A percentile compares a stretch with the other conserved stretches of the same genome.
Conservation (phyloP, 1,284 basidiomycete genomes). For the Cutaneotrichosporon cutaneum region DNA sequence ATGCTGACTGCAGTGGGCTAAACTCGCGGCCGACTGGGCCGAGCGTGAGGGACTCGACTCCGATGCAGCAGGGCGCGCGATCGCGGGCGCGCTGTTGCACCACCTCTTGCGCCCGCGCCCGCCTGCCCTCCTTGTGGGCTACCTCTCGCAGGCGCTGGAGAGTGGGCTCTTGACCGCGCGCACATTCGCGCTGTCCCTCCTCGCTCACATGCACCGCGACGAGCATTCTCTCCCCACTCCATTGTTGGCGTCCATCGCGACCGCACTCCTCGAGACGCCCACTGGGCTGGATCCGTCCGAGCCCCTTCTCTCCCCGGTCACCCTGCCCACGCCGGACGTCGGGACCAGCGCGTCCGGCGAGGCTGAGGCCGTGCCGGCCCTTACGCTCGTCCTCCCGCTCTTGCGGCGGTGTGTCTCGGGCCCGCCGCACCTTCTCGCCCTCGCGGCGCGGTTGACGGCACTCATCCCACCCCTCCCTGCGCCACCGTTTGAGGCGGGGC, state of each 20-base stretch:
- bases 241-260: constrained; percentile 27
- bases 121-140: constrained; percentile 34
- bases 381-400: constrained; percentile 40
- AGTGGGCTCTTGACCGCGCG: constrained; percentile 26
- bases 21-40: constrained; percentile 12
- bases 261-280: constrained; percentile 24
- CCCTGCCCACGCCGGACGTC: constrained; percentile 27
- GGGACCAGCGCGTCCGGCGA: constrained; percentile 27
- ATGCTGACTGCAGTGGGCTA: constrained; percentile 18
- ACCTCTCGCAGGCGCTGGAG: constrained; percentile 35
- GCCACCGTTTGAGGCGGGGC: constrained; percentile 44
- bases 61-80: constrained; percentile 14
- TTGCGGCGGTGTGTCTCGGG: constrained; percentile 30
- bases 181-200: constrained; percentile 29
- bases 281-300: constrained; percentile 28
- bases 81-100: constrained; percentile 35
- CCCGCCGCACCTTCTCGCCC: constrained; percentile 21
- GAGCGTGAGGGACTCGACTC: constrained; percentile 7
- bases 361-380: constrained; percentile 24
- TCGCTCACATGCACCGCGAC: constrained; percentile 26
- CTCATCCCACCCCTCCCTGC: constrained; percentile 41
- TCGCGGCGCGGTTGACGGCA: constrained; percentile 30
- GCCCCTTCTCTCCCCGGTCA: constrained; percentile 19
- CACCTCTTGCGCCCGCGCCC: constrained; percentile 28
- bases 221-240: constrained; percentile 14